A percentile compares a stretch with the other conserved stretches of the same genome.
Conservation (phyloP, 2,329 filamentous ascomycete genomes). For the Diatrype stigma region DNA sequence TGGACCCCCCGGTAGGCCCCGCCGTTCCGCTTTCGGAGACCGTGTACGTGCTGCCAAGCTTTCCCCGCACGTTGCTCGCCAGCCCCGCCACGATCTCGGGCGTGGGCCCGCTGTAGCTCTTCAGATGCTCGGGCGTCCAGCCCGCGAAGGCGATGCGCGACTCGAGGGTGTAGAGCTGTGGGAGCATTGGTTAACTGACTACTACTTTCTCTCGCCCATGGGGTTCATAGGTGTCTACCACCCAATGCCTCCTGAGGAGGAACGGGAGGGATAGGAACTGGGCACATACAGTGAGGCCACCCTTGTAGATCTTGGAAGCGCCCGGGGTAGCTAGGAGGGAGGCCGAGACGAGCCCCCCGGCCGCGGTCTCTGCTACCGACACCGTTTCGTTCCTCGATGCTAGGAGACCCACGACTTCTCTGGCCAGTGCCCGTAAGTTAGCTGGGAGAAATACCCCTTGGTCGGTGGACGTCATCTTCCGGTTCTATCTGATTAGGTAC, state of each 20-base stretch:
- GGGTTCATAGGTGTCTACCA: background rate
- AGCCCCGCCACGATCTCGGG: conserved; percentile 52
- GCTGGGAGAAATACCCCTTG: conserved; percentile 23
- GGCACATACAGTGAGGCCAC: conserved; percentile 47
- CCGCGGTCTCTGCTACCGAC: conserved; percentile 60
- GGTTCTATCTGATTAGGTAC: too few species aligned
- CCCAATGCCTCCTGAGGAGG: too few species aligned
- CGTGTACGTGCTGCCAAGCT: conserved; percentile 52
- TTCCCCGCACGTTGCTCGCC: conserved; percentile 52
- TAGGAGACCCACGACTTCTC: conserved; percentile 49
- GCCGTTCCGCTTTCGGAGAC: conserved; percentile 59
- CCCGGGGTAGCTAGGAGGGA: conserved; percentile 55
- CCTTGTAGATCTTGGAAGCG: conserved; percentile 54
- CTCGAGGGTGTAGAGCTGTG: conserved; percentile 50
- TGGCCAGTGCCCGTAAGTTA: conserved; percentile 36
- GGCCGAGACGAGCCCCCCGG: conserved; percentile 58
- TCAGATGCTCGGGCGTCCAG: conserved; percentile 52
- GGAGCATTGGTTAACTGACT: conserved; percentile 1
- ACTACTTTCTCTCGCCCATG: background rate
- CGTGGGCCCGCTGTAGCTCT: conserved; percentile 55
- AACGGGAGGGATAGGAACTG: background rate
- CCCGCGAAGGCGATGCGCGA: conserved; percentile 55
- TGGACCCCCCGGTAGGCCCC: conserved; percentile 56
- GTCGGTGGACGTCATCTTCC: background rate
- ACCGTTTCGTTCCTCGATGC: conserved; percentile 53